Conservation (phyloP, 2,329 filamentous ascomycete species). For the Trichophyton simii region DNA sequence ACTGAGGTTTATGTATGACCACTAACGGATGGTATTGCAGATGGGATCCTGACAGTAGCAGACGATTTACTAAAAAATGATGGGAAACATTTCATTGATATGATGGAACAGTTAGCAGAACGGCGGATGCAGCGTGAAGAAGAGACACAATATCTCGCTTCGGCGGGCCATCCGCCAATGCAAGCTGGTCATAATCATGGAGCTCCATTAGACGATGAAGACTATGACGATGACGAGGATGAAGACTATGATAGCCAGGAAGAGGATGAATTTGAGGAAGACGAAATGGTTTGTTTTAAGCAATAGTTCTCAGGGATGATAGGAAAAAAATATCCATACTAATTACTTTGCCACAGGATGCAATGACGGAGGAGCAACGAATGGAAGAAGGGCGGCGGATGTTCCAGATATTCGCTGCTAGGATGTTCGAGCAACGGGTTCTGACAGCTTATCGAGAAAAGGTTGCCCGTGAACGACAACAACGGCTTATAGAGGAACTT, state of each 20-base stretch:
- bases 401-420: conserved; percentile 98
- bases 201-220: conserved; percentile 58
- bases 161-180: conserved; percentile 43
- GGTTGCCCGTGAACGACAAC: conserved; percentile 81
- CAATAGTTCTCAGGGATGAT: conserved; percentile 13
- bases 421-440: conserved; percentile 98
- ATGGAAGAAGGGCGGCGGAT: conserved; percentile 98
- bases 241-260: conserved; percentile 53
- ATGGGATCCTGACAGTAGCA: conserved; percentile 95
- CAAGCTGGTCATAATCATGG: conserved; percentile 66
- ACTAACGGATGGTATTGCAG: conserved; percentile 28
- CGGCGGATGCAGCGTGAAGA: conserved; percentile 94
- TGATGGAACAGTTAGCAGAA: conserved; percentile 99
- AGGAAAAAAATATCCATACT: neutral
- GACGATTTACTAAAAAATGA: conserved; percentile 98
- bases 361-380: conserved; percentile 94
- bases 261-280: conserved; percentile 52
- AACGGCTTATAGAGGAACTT: conserved; percentile 80
- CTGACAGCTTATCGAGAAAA: conserved; percentile 96
- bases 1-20: neutral
- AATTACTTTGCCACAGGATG: conserved; percentile 48
- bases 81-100: conserved; percentile 98
- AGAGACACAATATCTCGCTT: conserved; percentile 60
- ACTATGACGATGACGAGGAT: conserved; percentile 65
- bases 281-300: conserved; percentile 46